Evolutionary conservation across 1,284 basidiomycete genomes (phyloP), one percentile per base, ranked within the genome.

Genomic region (Irpex sp.): DNA sequence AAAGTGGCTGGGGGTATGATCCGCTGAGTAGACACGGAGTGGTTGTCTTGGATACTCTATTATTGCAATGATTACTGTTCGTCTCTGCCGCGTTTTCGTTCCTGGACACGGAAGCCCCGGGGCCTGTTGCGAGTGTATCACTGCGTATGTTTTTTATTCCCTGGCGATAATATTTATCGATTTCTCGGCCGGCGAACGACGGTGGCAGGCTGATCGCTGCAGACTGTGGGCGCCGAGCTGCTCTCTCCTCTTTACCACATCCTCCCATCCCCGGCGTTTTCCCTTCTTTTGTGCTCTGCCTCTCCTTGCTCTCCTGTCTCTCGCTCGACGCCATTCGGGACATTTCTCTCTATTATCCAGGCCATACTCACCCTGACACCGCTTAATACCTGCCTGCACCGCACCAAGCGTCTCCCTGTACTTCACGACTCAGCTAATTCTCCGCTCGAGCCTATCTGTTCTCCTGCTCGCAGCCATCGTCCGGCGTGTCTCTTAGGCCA

Each of bases 351-450:
- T 26, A 52, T 52, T 17, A 19, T 17, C 49, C 17, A 26, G 49
- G 49, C 49, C 54, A 17, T 17, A 11, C 54, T 9, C 6, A 34
- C 6, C 54, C 26, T 8, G n/a, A 34, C 34, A 56, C 17, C 26
- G 54, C 54, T 56, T 34, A 9, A 6, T n/a, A 17, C 5, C 13
- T 7, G 34, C n/a, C 26, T 26, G 26, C 26, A 13, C 17, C 2
- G 9, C 31, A 17, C 26, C 54, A 11, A 17, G 54, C 54, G 54
- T 56, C 54, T 56, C 34, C 15, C 54, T 11, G 8, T 56, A 56
- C 54, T 56, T 26, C 17, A 56, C 54, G 54, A 56, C 37, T 44
- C 57, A n/a, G 36, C 57, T 58, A 58, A 58, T 58, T 40, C 17
- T 58, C 36, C 38, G 17, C 13, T 47, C 37, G 38, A 17, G 55